Percentiles rank a stretch among this genome's conserved stretches.
These are phyloP conservation scores for Macrophomina tecta DNA, from an alignment of 2,329 filamentous ascomycete species.

Conservation along the genomic window DNA sequence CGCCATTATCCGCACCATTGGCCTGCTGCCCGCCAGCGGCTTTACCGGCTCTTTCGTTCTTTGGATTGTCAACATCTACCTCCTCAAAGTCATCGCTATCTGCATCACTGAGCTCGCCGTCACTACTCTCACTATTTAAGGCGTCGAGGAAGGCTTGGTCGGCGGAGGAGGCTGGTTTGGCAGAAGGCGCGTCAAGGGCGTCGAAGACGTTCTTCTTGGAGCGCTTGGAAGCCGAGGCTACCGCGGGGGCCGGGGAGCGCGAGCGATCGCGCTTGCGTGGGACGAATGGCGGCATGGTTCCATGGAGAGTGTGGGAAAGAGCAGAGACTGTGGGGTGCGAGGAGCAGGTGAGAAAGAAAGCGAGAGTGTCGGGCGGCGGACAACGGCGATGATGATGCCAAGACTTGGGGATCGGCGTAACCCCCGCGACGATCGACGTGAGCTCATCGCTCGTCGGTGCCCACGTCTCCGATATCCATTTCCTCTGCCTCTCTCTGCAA, in stretches of 20 bases:
- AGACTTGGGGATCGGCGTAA: slow-evolving; percentile 6
- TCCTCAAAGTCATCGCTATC: slow-evolving; percentile 27
- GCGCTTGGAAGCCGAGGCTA: slow-evolving; percentile 17
- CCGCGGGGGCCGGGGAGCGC: slow-evolving; percentile 4
- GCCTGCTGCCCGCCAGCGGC: background rate
- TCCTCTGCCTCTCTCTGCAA: background rate
- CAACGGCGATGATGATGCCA: slow-evolving; percentile 19
- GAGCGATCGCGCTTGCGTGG: slow-evolving; percentile 28
- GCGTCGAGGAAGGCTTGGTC: slow-evolving; percentile 27
- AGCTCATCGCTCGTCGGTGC: background rate
- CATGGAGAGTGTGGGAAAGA: background rate
- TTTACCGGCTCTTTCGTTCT: background rate
- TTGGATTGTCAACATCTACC: background rate
- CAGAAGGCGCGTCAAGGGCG: slow-evolving; percentile 23
- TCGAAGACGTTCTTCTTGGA: slow-evolving; percentile 21
- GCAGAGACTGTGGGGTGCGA: background rate
- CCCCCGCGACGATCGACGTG: background rate
- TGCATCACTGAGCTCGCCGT: background rate
- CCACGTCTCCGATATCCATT: background rate
- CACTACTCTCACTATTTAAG: slow-evolving; percentile 4
- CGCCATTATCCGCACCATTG: slow-evolving; percentile 21
- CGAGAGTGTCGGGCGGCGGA: slow-evolving; percentile 1
- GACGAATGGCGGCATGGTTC: slow-evolving; percentile 27
- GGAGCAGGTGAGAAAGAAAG: background rate
- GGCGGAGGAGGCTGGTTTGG: slow-evolving; percentile 1